Evolutionary conservation across 768 basidiomycete genomes (phyloP), one percentile per base, ranked within the genome.

Genomic region (Podaxis carcinomalis): DNA sequence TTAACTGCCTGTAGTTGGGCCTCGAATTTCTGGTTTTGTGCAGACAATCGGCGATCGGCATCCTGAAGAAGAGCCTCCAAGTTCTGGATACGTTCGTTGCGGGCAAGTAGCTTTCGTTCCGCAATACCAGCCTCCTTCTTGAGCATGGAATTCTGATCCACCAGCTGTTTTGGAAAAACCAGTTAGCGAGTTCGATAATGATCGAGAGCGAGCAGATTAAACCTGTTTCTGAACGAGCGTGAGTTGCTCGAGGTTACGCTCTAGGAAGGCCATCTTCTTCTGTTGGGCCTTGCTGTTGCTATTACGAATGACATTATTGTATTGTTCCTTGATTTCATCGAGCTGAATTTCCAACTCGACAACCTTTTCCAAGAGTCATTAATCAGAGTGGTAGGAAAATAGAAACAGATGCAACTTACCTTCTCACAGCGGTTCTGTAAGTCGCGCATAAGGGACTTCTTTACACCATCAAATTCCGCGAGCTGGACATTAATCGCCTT

Each of bases 391-490:
- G 27, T 32, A 27, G 14, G 13, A 37, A 21, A 10, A 51, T 27
- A 49, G 25, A 19, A 39, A 57, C 21, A 5, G 35, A 25, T n/a
- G 49, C 27, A 32, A 66, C 75, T 63, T 56, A 93, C 95, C 88
- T 98, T 98, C 81, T 99, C 97, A 73, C 97, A 99, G 28, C 97
- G 95, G 74, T 99, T 98, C 78, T 98, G 96, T 67, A 99, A 77
- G 79, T 99, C 97, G 39, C 94, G 89, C 92, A 99, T 97, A 64
- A 99, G 84, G 51, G 92, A 96, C 79, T 97, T 96, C 84, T 98
- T 98, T 67, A 97, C 95, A 19, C 92, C 90, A 71, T 99, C 97
- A 73, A 99, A 99, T 71, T 99, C 97, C 62, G 95, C 93, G 62
- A 96, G 87, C 70, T 98, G 96, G n/a, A 95, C 90, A 64, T 94